phyloP scores from a whole-genome alignment of 2,329 filamentous ascomycete species.

The Teratosphaeria destructans region DNA sequence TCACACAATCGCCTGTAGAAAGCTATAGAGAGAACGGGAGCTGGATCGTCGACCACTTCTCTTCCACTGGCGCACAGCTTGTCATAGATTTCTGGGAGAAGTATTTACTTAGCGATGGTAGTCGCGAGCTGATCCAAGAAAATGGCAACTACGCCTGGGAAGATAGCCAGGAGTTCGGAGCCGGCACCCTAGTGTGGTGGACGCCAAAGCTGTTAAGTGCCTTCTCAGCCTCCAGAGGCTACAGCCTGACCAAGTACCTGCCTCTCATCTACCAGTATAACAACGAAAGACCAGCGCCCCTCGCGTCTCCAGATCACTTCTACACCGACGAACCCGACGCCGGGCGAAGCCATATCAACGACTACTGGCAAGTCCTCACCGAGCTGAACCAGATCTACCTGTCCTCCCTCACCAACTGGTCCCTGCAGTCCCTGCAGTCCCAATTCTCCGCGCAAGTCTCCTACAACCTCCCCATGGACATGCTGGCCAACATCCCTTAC shows the following conservation, averaged over 20 bases:
- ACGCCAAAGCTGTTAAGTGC: conserved; percentile 16
- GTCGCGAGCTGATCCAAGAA: conserved; percentile 11
- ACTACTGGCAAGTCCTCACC: conserved; percentile 23
- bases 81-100: conserved; percentile 26
- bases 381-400: conserved; percentile 10
- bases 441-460: conserved; percentile 21
- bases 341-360: conserved; percentile 16
- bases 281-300: conserved; percentile 6
- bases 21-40: conserved; percentile 24
- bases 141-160: conserved; percentile 28
- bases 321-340: conserved; percentile 14
- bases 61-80: conserved; percentile 16
- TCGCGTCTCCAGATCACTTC: conserved; percentile 13
- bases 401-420: conserved; percentile 17
- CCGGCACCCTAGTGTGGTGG: conserved; percentile 15
- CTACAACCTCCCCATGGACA: conserved; percentile 28
- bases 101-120: conserved; percentile 18
- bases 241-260: conserved; percentile 22
- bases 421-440: conserved; percentile 15
- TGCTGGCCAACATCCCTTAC: conserved; percentile 21
- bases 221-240: conserved; percentile 19
- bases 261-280: conserved; percentile 21
- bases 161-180: conserved; percentile 24
- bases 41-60: conserved; percentile 27
- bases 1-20: conserved; percentile 12